These are phyloP conservation scores for Populus alba DNA, from an alignment of 345 rosid species.

Conservation along the genomic window DNA sequence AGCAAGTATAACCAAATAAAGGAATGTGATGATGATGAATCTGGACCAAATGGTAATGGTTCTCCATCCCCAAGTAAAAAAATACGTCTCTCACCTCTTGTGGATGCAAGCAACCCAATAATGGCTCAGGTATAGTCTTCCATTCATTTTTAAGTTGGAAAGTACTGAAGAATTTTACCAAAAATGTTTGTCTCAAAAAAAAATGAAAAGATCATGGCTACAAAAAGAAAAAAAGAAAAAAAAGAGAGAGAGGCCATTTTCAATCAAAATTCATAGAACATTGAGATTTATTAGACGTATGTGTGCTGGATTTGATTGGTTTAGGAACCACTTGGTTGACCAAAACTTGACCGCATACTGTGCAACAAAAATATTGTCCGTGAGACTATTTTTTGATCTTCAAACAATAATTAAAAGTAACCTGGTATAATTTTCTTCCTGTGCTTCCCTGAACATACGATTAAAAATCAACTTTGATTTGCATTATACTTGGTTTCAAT, in stretches of 20 bases:
- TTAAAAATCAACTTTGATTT: neutral
- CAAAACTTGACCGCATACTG: neutral
- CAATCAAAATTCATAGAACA: too few relatives aligned
- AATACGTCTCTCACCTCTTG: conserved; percentile 70
- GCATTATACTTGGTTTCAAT: neutral
- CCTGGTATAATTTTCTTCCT: too few relatives aligned
- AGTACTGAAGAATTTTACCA: neutral
- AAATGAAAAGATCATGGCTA: too few relatives aligned
- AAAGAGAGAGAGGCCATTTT: too few relatives aligned
- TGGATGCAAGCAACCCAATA: conserved; percentile 96
- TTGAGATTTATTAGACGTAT: neutral
- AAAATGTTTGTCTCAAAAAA: too few relatives aligned
- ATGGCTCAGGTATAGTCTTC: conserved; percentile 76
- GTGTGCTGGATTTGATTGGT: neutral
- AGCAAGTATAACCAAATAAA: conserved; percentile 31
- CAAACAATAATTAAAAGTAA: neutral
- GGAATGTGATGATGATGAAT: conserved; percentile 31
- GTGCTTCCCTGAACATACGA: too few relatives aligned
- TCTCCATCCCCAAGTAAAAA: conserved; percentile 46
- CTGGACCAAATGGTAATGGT: conserved; percentile 31
- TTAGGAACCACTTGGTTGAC: too few relatives aligned
- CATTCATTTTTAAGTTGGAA: conserved; percentile 6
- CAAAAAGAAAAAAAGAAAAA: too few relatives aligned
- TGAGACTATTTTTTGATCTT: neutral
- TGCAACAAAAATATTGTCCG: neutral